A percentile compares a stretch with the other conserved stretches of the same genome.
These are phyloP conservation scores for Neurospora sp. DNA, from an alignment of 495 filamentous ascomycete genomes.

Conservation along the genomic window DNA sequence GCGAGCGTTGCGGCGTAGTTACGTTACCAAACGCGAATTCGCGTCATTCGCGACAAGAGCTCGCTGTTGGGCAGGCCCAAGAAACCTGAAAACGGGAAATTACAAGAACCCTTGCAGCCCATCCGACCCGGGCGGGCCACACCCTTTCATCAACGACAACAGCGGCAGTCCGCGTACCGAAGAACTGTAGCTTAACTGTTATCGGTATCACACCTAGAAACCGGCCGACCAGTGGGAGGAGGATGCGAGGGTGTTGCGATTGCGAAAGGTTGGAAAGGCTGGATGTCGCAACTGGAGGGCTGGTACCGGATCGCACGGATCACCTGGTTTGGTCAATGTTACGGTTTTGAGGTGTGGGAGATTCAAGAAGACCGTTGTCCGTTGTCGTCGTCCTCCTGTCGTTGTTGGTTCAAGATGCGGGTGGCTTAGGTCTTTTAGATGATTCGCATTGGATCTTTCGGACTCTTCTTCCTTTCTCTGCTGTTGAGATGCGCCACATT, in stretches of 20 bases:
- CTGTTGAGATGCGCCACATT: not conserved
- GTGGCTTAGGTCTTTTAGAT: not conserved
- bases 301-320: not conserved
- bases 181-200: not conserved
- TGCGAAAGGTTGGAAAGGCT: not conserved
- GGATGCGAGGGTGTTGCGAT: not conserved
- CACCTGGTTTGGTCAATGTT: not conserved
- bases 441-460: not conserved
- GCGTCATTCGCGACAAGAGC: not conserved
- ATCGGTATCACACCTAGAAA: not conserved
- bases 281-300: not conserved
- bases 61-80: not conserved
- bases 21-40: not conserved
- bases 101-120: not conserved
- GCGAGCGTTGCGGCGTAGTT: not conserved
- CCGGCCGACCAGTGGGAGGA: not conserved
- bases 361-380: not conserved
- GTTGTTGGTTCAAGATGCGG: not conserved
- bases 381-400: not conserved
- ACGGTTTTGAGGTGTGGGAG: not conserved
- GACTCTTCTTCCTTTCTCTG: not conserved
- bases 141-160: not conserved
- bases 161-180: not conserved
- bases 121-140: not conserved
- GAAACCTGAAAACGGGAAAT: not conserved